Percentiles rank a stretch among this genome's conserved stretches.
Evolutionary conservation across 768 basidiomycete species (phyloP).

Genomic region (Chalciporus chontae): DNA sequence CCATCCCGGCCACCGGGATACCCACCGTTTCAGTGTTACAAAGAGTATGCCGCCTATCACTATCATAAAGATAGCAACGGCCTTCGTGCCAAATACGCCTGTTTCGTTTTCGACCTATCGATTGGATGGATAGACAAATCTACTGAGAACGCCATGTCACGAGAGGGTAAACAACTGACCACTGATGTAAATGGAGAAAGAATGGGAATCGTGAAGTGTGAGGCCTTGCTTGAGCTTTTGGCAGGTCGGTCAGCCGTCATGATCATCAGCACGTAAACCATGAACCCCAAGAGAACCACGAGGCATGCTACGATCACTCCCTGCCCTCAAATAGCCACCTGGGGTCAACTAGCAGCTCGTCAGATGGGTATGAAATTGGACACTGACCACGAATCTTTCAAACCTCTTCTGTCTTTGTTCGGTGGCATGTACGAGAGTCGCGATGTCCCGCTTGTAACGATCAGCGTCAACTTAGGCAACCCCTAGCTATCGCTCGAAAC

Average conservation of each 20-base stretch:
- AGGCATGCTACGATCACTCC: slow-evolving; percentile 16
- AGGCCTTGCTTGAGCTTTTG: slow-evolving; percentile 25
- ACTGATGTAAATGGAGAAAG: slow-evolving; percentile 78
- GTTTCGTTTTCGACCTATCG: slow-evolving; percentile 71
- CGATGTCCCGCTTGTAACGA: slow-evolving; percentile 41
- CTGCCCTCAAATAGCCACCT: slow-evolving; percentile 2
- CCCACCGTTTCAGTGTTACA: slow-evolving; percentile 41
- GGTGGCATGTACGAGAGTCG: slow-evolving; percentile 36
- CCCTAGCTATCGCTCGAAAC: not conserved
- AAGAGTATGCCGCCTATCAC: slow-evolving; percentile 42
- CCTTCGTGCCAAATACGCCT: slow-evolving; percentile 52
- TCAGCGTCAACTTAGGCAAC: not conserved
- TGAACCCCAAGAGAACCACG: slow-evolving; percentile 20
- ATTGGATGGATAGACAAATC: slow-evolving; percentile 1
- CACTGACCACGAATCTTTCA: slow-evolving; percentile 51
- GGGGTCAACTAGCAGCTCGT: slow-evolving; percentile 10
- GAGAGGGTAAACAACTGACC: slow-evolving; percentile 33
- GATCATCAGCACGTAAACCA: slow-evolving; percentile 18
- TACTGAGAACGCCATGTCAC: not conserved
- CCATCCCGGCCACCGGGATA: slow-evolving; percentile 14
- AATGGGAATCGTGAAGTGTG: slow-evolving; percentile 76
- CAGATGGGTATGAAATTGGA: not conserved
- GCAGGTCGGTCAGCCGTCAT: slow-evolving; percentile 12
- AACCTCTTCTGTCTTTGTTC: slow-evolving; percentile 47
- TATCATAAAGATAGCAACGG: slow-evolving; percentile 39